Base-by-base conservation (phyloP, 2,329 filamentous ascomycete species). In the Penicillium corylophilum region DNA sequence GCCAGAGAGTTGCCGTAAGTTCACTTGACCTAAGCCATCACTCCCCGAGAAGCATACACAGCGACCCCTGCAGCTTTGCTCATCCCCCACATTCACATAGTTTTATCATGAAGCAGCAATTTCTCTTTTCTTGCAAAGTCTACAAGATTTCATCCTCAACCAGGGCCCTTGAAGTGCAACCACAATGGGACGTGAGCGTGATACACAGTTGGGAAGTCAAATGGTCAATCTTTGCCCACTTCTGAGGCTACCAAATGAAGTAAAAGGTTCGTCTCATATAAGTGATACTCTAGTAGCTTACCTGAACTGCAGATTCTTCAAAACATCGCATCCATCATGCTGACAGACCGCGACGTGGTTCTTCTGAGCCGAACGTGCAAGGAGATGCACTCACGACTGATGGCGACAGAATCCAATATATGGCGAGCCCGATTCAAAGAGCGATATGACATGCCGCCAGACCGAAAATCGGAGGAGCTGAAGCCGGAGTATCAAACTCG, bases 401-500 rank as follows among this genome's bases (percentile, higher is more conserved):
- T 69, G 7, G 63, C 63, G 1, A 39, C 58, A 1, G 46, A 65
- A 2, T 71, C 71, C 0, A 56, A 59, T 0, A 54, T 74, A 23
- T 76, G 72, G 73, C 56, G 66, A 18, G 26, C 42, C 28, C 59
- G 67, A 3, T 75, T 74, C 50, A 43, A 57, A 7, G 57, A 63
- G 4, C 45, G 54, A 26, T 76, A 72, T 44, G 72, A 75, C 41
- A 45, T 65, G 12, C 63, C 63, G 1, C 35, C 44, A 0, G 51
- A 63, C 12, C 54, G 51, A 33, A 36, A 44, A 7, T 59, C 63
- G 2, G 31, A 43, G 1, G 62, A 71, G 20, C 58, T 73, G 23
- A 64, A 60, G 24, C 24, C 50, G 0, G 71, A 73, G 33, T 74
- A 75, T 49, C 57, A 70, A 44, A 61, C 62, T 24, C 68, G 73